A percentile compares a stretch with the other conserved stretches of the same genome.
These are phyloP conservation scores for Annulohypoxylon bovei DNA, from an alignment of 495 filamentous ascomycete species.

Conservation along the genomic window DNA sequence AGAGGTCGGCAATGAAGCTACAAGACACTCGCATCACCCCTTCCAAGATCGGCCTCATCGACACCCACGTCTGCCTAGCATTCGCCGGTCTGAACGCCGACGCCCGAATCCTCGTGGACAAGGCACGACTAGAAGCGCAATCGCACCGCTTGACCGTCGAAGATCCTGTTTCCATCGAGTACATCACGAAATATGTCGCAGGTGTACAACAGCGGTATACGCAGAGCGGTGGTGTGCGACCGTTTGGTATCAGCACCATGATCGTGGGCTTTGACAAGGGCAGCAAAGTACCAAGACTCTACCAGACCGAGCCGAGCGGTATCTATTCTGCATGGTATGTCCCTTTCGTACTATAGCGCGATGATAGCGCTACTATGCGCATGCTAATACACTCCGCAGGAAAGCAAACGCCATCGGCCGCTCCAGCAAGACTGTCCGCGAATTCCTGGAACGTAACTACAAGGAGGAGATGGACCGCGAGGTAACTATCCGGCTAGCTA, in stretches of 20 bases:
- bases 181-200: conserved; percentile 98
- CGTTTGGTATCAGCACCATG: conserved; percentile 97
- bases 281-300: conserved; percentile 83
- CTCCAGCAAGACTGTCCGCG: conserved; percentile 97
- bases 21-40: conserved; percentile 99
- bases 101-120: conserved; percentile 96
- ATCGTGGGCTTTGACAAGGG: conserved; percentile 97
- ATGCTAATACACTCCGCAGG: conserved; percentile 61
- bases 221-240: conserved; percentile 95
- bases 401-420: conserved; percentile 99
- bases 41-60: conserved; percentile 94
- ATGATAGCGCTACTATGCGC: neutral
- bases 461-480: conserved; percentile 96
- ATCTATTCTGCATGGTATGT: conserved; percentile 97
- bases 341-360: neutral
- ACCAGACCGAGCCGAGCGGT: conserved; percentile 97
- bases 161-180: conserved; percentile 96
- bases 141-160: conserved; percentile 98
- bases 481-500: conserved; percentile 94
- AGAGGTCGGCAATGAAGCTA: conserved; percentile 97
- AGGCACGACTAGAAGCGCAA: conserved; percentile 95
- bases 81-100: conserved; percentile 98
- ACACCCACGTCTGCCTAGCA: conserved; percentile 94
- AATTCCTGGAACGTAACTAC: conserved; percentile 98
- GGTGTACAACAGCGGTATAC: conserved; percentile 98